Evolutionary conservation across 768 basidiomycete genomes (phyloP), one percentile per base, ranked within the genome.

Genomic region (Gymnopilus dilepis): DNA sequence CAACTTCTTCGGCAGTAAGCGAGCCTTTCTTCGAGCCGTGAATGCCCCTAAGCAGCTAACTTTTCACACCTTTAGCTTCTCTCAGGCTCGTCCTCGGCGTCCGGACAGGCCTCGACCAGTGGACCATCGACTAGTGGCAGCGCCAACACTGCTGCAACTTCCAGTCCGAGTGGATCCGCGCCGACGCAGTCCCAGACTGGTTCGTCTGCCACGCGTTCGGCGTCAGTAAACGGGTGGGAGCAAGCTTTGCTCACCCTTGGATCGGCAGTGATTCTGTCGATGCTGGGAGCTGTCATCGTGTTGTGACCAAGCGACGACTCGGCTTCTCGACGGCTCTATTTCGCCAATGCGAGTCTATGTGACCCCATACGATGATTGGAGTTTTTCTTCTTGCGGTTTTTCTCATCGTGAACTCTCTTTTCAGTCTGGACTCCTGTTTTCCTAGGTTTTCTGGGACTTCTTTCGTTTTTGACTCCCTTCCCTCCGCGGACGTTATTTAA

Each of bases 191-290:
- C n/a, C n/a, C n/a, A n/a, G 28, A 54, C 67, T 11, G 64, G 55
- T 28, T 58, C 55, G 43, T 62, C 66, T 6, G 62, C 62, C 17
- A 50, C 26, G 34, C 50, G 24, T 47, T 11, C 31, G 19, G 15
- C 50, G 3, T 28, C 64, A 7, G 52, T 67, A 15, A 65, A 65
- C n/a, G 54, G 65, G 43, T 73, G 68, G 70, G 69, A 75, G 52
- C 66, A 65, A 38, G 4, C 72, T n/a, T 33, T 68, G 19, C 34
- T 71, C 55, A 62, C 69, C 55, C 34, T 72, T 56, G 72, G 71
- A 62, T 70, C 67, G 53, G 56, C 74, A 34, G 53, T 70, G 30
- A 17, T 70, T 17, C 68, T 69, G 5, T 72, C 72, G 13, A 67
- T 65, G 2, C 28, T 74, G 41, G 72, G 74, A 1, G 58, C 68